Evolutionary conservation across 345 rosid species (phyloP), one percentile per base, ranked within the genome.

Genomic region (Linum usitatissimum): DNA sequence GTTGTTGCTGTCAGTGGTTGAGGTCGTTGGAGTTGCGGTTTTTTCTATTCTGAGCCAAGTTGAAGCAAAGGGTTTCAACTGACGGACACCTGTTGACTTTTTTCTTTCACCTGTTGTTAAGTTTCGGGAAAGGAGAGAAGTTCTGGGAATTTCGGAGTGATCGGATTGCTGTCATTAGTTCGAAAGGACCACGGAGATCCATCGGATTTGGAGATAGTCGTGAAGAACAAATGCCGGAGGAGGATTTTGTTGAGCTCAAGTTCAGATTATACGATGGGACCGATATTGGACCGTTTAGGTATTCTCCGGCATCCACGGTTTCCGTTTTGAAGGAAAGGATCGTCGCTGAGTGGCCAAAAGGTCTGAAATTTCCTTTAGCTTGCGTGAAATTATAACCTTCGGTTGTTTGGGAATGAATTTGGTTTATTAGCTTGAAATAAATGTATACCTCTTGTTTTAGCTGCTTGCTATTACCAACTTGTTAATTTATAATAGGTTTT

Each of bases 221-320:
- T 68, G 73, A 61, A 28, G 66, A 59, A 71, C 76, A 83, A 81
- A 93, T 93, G 96, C 80, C 85, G 73, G 96, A 79, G 63, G 94
- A 78, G 77, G 90, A 90, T 58, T 74, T 84, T 65, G 83, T 87
- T 18, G 92, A 90, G 77, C 77, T 93, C 9, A 93, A 87, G 78
- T 89, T 93, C 73, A 82, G 97, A 65, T 73, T 93, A 71, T 85
- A 83, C 57, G 99, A 93, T 72, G 97, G 97, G 70, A 81, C 97
- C 2, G 90, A 90, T 78, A 82, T 90, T 39, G 99, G 99, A 55
- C 99, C 97, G 12, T 87, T 90, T 68, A 76, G 76, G 57, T 87
- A 90, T 79, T 83, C 90, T 0, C 84, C 92, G 13, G 70, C 91
- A 1, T 82, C 97, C 1, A 84, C 96, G 4, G 89, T 93, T 9